Evolutionary conservation across 257 asterid species (phyloP).

Genomic region (Apocynum venetum): DNA sequence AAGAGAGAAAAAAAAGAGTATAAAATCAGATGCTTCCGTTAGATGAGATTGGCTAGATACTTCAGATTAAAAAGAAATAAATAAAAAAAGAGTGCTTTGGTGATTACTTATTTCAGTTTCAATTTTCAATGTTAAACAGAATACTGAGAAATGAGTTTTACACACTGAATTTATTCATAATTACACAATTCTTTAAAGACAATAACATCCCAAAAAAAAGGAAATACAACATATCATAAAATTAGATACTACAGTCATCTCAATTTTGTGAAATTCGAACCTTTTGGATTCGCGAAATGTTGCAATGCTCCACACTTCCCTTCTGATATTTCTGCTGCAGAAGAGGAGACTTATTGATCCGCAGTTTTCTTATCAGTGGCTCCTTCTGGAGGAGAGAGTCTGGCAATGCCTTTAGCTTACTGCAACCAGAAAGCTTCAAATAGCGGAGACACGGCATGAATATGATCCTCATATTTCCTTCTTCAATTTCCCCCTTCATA

Average conservation of each 20-base stretch:
- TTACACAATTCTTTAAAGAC: no score
- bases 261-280: slow-evolving; percentile 28
- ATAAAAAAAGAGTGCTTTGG: no score
- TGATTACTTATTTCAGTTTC: no score
- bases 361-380: slow-evolving; percentile 34
- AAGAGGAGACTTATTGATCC: slow-evolving; percentile 34
- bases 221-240: not conserved
- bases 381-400: slow-evolving; percentile 24
- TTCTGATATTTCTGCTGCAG: slow-evolving; percentile 31
- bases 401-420: slow-evolving; percentile 44
- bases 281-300: slow-evolving; percentile 38
- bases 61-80: no score
- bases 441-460: slow-evolving; percentile 50
- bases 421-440: slow-evolving; percentile 47
- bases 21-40: no score
- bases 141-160: no score
- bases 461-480: slow-evolving; percentile 8
- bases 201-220: not conserved
- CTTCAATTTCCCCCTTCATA: not conserved
- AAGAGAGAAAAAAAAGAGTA: no score
- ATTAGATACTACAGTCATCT: not conserved
- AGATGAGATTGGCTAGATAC: no score
- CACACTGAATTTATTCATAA: no score
- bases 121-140: no score
- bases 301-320: slow-evolving; percentile 36